Evolutionary conservation across 768 basidiomycete species (phyloP), one percentile per base, ranked within the genome.

Genomic region (Boletus edulis): DNA sequence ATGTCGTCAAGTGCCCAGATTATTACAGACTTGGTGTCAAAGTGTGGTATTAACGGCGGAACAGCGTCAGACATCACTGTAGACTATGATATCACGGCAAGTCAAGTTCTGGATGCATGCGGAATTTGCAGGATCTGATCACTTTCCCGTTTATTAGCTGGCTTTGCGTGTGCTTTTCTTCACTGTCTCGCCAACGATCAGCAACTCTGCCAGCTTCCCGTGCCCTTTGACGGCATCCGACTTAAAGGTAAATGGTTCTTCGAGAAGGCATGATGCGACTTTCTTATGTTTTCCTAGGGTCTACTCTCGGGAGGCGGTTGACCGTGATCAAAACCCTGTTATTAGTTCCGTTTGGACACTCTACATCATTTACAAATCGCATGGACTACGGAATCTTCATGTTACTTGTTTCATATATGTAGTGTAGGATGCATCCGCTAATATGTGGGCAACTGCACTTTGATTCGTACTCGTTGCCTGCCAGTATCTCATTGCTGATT

Each of bases 171-270:
- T 91, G 15, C 62, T 89, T n/a, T 70, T 85, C 51, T 75, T 90
- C 42, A 81, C 83, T 0, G 75, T 91, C 41, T 82, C 82, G 15
- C 90, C 88, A 12, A 78, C 81, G 3, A 76, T 93, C 64, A 80
- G 76, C 49, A 85, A 85, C 60, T 70, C 72, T 6, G 77, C 86
- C 59, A 79, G 67, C 35, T 88, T 93, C 64, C 58, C 69, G 12
- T 93, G 90, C 66, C 91, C 91, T 3, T 58, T 91, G 48, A 64
- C 71, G 22, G 49, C 69, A 18, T 60, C 69, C 14, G 69, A 71
- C 12, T 51, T 71, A 31, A 9, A 39, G 49, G 69, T 71, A 56
- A 49, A 61, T 20, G 2, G 5, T 44, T 47, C 14, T 24, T 47
- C 10, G 37, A 32, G 18, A 32, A n/a, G n/a, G 32, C 38, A 17